These are phyloP conservation scores for Citrus hindsii DNA, from an alignment of 345 rosid species.

Conservation along the genomic window DNA sequence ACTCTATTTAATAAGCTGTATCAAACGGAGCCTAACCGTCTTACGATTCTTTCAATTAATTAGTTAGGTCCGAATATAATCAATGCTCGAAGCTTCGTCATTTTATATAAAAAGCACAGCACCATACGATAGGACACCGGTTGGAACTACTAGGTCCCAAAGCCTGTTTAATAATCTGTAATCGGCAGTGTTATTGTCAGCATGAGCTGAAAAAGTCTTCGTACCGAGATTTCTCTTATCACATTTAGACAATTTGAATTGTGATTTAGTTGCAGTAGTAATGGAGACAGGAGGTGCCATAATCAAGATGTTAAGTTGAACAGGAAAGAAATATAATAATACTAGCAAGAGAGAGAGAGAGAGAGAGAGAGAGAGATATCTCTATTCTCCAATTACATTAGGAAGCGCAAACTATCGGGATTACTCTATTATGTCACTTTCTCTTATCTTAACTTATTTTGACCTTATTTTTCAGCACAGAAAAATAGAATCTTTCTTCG, in stretches of 20 bases:
- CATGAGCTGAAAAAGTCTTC: not conserved
- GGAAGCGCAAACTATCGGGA: not conserved
- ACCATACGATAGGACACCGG: no score
- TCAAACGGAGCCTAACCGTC: no score
- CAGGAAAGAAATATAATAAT: not conserved
- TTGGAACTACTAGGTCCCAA: not conserved
- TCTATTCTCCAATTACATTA: not conserved
- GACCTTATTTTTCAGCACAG: not conserved
- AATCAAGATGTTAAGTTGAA: not conserved
- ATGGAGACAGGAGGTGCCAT: not conserved
- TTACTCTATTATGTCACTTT: not conserved
- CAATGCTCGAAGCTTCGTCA: not conserved
- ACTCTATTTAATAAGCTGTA: no score
- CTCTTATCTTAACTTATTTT: conserved; percentile 1
- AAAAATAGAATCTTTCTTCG: not conserved
- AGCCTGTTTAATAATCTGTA: not conserved
- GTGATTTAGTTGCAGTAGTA: not conserved
- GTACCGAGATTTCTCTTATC: not conserved
- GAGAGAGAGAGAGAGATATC: not conserved
- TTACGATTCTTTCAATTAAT: no score
- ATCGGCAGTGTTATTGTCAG: no score
- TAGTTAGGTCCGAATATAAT: not conserved
- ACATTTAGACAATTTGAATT: not conserved
- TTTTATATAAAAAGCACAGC: not conserved
- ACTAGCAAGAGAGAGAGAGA: not conserved